phyloP scores from a whole-genome alignment of 768 basidiomycete species.

The Naganishia vishniacii region DNA sequence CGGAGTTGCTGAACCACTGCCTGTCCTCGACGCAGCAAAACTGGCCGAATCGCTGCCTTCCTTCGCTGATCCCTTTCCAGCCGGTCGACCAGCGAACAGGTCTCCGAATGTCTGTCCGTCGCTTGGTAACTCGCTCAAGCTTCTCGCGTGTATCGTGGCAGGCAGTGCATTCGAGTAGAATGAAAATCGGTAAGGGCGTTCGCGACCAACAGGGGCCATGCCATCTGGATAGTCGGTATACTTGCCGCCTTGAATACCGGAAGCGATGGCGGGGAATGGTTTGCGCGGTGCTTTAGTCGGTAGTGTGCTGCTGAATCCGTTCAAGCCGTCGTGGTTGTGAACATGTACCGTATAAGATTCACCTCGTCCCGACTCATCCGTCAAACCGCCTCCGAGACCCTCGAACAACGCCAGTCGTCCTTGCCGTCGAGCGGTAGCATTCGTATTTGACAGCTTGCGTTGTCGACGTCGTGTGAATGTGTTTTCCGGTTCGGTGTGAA shows the following conservation, averaged over 20 bases:
- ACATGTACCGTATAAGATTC: slow-evolving; percentile 27
- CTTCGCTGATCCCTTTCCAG: slow-evolving; percentile 21
- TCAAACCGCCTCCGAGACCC: slow-evolving; percentile 51
- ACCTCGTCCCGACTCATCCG: slow-evolving; percentile 27
- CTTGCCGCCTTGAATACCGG: slow-evolving; percentile 23
- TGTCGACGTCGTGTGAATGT: slow-evolving; percentile 56
- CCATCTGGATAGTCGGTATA: slow-evolving; percentile 40
- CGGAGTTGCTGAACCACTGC: slow-evolving; percentile 17
- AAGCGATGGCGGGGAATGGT: slow-evolving; percentile 23
- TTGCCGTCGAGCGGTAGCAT: slow-evolving; percentile 52
- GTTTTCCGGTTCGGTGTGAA: slow-evolving; percentile 2
- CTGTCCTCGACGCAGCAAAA: slow-evolving; percentile 14
- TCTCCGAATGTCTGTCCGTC: slow-evolving; percentile 91
- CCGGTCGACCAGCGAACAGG: slow-evolving; percentile 58
- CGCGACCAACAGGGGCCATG: slow-evolving; percentile 52
- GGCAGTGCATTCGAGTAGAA: slow-evolving; percentile 92
- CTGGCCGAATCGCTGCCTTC: slow-evolving; percentile 1
- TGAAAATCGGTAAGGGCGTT: slow-evolving; percentile 92
- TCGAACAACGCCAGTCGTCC: slow-evolving; percentile 94
- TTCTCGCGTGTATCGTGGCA: slow-evolving; percentile 90
- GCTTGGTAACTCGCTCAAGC: slow-evolving; percentile 83
- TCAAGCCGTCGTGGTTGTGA: slow-evolving; percentile 24
- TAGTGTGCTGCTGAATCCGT: slow-evolving; percentile 19
- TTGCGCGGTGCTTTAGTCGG: slow-evolving; percentile 39
- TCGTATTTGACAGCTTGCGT: slow-evolving; percentile 81